A percentile compares a stretch with the other conserved stretches of the same genome.
phyloP scores from a whole-genome alignment of 352 stramenopile species.

The Pythium angustatum region DNA sequence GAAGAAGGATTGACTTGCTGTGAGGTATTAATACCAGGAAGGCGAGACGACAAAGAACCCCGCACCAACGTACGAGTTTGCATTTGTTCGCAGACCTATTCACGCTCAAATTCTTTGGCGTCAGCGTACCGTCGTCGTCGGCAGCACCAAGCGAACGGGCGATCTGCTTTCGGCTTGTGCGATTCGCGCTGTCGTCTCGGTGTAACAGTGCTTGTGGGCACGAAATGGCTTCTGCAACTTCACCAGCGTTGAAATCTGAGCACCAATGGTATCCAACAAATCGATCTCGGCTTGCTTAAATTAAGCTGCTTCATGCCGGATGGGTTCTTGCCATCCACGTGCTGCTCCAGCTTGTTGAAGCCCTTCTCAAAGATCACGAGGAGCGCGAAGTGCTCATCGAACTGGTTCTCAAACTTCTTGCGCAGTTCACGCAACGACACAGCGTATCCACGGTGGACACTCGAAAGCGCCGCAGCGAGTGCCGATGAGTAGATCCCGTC shows the following conservation, averaged over 20 bases:
- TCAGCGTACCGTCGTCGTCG: too few species aligned
- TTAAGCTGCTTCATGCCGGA: constrained; percentile 47
- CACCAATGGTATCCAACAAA: constrained; percentile 50
- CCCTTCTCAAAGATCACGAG: constrained; percentile 66
- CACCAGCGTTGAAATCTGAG: constrained; percentile 52
- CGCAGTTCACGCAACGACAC: constrained; percentile 64
- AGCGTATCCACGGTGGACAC: constrained; percentile 69
- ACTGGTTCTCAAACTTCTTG: constrained; percentile 74
- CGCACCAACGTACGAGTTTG: too few species aligned
- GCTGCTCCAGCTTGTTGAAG: constrained; percentile 64
- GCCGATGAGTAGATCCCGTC: constrained; percentile 53
- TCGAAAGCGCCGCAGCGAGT: constrained; percentile 55
- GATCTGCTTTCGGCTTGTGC: too few species aligned
- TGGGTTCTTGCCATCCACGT: constrained; percentile 53
- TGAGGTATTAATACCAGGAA: too few species aligned
- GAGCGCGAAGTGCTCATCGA: constrained; percentile 59
- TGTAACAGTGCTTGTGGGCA: too few species aligned
- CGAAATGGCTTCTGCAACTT: too few species aligned
- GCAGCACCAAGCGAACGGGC: too few species aligned
- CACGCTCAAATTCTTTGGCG: too few species aligned
- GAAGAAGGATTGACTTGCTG: too few species aligned
- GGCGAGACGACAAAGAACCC: too few species aligned
- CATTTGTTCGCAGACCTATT: too few species aligned
- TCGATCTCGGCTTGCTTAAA: constrained; percentile 52
- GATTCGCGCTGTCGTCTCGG: too few species aligned